Percentiles rank a stretch among this genome's conserved stretches.
Conservation (phyloP, 371 early-diverging fungal genomes). For the Mortierella polycephala region DNA sequence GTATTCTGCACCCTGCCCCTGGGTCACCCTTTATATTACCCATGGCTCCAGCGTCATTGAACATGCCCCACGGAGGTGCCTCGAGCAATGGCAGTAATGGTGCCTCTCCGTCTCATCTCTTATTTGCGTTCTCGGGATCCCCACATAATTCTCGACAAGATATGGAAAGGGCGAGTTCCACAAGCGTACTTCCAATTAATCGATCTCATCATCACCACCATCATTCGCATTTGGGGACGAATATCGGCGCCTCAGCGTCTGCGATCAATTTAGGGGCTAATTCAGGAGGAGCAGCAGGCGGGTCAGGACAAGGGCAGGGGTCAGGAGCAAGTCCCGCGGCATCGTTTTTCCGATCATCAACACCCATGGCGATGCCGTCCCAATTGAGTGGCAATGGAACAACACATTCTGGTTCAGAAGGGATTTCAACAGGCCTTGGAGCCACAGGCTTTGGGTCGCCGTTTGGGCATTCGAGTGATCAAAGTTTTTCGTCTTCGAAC, state of each 20-base stretch:
- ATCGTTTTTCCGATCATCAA: conserved; percentile 19
- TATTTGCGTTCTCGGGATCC: conserved; percentile 26
- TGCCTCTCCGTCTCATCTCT: conserved; percentile 25
- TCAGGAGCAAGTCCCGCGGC: not conserved
- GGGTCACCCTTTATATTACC: conserved; percentile 36
- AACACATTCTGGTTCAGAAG: not conserved
- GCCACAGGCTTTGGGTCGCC: conserved; percentile 4
- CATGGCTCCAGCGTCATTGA: conserved; percentile 3
- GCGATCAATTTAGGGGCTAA: not conserved
- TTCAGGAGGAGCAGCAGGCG: not conserved
- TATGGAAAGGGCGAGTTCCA: conserved; percentile 26
- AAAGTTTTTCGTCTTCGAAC: conserved; percentile 12
- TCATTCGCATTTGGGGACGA: conserved; percentile 5
- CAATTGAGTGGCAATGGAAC: too few relatives aligned
- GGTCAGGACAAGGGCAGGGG: too few relatives aligned
- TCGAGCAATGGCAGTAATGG: not conserved
- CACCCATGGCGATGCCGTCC: not conserved
- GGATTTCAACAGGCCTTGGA: conserved; percentile 3
- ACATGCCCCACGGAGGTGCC: not conserved
- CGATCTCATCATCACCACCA: conserved; percentile 7
- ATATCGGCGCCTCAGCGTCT: not conserved
- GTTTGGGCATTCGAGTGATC: conserved; percentile 11
- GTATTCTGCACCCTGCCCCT: conserved; percentile 19
- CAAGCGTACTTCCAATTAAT: conserved; percentile 24
- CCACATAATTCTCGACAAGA: conserved; percentile 16